A percentile compares a stretch with the other conserved stretches of the same genome.
These are phyloP conservation scores for Leishmania martiniquensis DNA, from an alignment of 208 protist genomes.

Conservation along the genomic window DNA sequence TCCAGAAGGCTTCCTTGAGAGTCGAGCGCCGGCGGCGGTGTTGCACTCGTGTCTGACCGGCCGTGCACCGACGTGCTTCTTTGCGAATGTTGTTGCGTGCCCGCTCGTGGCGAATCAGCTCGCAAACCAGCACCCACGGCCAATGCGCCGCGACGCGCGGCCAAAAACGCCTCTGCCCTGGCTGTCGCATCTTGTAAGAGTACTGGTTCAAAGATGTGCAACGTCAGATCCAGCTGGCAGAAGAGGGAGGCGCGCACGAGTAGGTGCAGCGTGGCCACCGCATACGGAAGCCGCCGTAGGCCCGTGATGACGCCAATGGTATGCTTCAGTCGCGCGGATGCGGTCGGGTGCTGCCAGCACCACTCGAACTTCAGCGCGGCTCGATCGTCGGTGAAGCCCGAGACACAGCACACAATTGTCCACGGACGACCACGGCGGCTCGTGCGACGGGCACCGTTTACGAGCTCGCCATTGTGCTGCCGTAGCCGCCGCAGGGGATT, in stretches of 20 bases:
- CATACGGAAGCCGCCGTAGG: conserved; percentile 55
- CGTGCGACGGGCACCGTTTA: conserved; percentile 88
- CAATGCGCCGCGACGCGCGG: neutral
- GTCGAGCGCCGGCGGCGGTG: neutral
- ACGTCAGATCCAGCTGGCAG: conserved; percentile 61
- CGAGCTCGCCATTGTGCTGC: conserved; percentile 96
- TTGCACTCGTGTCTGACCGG: neutral
- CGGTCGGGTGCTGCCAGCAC: conserved; percentile 92
- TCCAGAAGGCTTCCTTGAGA: neutral
- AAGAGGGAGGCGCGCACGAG: conserved; percentile 67
- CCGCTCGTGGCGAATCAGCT: neutral
- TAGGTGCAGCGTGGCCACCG: conserved; percentile 63
- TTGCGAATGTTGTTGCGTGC: neutral
- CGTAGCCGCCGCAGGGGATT: conserved; percentile 91
- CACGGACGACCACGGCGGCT: conserved; percentile 85
- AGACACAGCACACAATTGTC: conserved; percentile 91
- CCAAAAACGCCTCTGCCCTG: conserved; percentile 27
- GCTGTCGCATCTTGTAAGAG: conserved; percentile 39
- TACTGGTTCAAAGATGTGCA: conserved; percentile 72
- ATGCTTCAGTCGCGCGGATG: conserved; percentile 58
- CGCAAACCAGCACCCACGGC: neutral
- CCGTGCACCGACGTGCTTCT: neutral
- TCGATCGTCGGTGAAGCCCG: conserved; percentile 91
- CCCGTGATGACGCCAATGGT: conserved; percentile 34
- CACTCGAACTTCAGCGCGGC: conserved; percentile 96